phyloP scores from a whole-genome alignment of 1,284 basidiomycete genomes.

The Amylostereum areolatum region DNA sequence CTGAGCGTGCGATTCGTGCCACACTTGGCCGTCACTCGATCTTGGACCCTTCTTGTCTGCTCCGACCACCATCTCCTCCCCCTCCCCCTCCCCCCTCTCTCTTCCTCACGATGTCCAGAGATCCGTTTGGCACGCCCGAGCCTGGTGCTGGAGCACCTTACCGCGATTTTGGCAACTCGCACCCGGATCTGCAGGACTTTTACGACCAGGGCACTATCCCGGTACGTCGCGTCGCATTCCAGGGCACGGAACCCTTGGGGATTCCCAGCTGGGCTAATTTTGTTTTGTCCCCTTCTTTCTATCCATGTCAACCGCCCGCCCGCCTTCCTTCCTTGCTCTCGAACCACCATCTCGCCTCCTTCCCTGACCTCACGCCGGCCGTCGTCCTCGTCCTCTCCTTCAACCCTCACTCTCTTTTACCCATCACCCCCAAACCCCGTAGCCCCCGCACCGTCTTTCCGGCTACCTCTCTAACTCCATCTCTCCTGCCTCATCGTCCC shows the following conservation, averaged over 20 bases:
- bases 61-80: not conserved
- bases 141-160: not conserved
- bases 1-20: too few relatives aligned
- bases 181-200: slow-evolving; percentile 6
- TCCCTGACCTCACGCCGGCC: not conserved
- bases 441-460: slow-evolving; percentile 31
- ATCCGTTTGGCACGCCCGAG: slow-evolving; percentile 11
- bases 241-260: too few relatives aligned
- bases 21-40: not conserved
- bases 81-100: not conserved
- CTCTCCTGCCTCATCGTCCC: slow-evolving; percentile 1
- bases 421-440: slow-evolving; percentile 15
- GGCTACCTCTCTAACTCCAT: slow-evolving; percentile 25
- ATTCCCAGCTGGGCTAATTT: not conserved
- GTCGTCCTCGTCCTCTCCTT: slow-evolving; percentile 1
- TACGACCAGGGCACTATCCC: slow-evolving; percentile 13
- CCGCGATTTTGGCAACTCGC: not conserved
- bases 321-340: not conserved
- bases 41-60: not conserved
- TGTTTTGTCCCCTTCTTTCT: not conserved
- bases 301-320: not conserved
- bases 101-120: not conserved
- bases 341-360: not conserved
- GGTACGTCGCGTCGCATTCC: slow-evolving; percentile 7
- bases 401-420: slow-evolving; percentile 9